Evolutionary conservation across 345 rosid genomes (phyloP), one percentile per base, ranked within the genome.

Genomic region (Gynandropsis gynandra): DNA sequence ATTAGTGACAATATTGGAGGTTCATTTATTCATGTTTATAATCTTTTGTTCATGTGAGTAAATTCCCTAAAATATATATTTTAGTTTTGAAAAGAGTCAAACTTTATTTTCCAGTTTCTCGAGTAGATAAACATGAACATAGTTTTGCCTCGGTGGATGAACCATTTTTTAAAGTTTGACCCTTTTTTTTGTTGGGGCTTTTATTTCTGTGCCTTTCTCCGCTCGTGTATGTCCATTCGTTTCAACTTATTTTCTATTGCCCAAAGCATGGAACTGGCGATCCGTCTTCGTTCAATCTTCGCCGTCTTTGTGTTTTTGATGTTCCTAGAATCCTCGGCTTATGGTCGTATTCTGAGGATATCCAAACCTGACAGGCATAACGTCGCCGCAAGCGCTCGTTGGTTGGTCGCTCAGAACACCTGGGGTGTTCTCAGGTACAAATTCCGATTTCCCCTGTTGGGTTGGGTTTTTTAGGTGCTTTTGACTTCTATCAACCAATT

Each of bases 361-460:
- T 34, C 67, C 8, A 84, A 82, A 54, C 97, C 97, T 4, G 77
- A 82, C 61, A 78, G 76, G 7, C 47, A 68, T 16, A 50, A 79
- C 50, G 74, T 76, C 14, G 80, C 76, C 52, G 78, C 74, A 5
- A 71, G 75, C 10, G 95, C 95, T 62, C 92, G 97, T 46, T 88
- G 97, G 97, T 61, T 88, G 67, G 95, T 82, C 74, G 64, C 87
- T 54, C 77, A 74, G 66, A 88, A 82, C 54, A 71, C 66, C 34
- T 88, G 97, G 95, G 95, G 92, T 49, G 89, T 80, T 53, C 74
- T 88, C 40, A 88, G 76, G 97, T 88, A 70, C 32, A 31, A 47
- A 42, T 65, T 33, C 10, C 18, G 9, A n/a, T 39, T 38, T 39
- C 13, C 18, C 10, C 10, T 19, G 48, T 41, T 16, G 24, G 3